Conservation (phyloP, 164 flowering plant species). For the Warburgia ugandensis region DNA sequence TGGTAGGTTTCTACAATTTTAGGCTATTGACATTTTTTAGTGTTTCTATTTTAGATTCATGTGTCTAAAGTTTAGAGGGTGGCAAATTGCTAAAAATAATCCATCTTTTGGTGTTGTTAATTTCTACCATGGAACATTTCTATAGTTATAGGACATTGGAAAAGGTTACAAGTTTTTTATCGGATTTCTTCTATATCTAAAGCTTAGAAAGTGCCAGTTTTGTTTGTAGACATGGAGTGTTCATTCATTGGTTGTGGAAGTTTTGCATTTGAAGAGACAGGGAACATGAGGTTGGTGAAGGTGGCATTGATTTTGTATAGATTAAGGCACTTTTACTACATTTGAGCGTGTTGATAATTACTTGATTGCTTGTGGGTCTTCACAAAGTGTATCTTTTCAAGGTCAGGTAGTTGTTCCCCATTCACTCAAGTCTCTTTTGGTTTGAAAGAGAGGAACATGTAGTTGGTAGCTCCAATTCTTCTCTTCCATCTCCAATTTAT, state of each 20-base stretch:
- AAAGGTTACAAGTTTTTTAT: too few species aligned
- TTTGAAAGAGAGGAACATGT: constrained; percentile 11
- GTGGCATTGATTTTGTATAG: not conserved
- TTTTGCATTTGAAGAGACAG: not conserved
- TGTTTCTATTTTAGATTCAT: too few species aligned
- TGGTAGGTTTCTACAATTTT: not conserved
- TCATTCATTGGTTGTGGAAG: not conserved
- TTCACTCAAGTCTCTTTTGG: constrained; percentile 9
- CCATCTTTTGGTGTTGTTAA: too few species aligned
- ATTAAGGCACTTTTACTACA: constrained; percentile 8
- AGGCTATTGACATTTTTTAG: not conserved
- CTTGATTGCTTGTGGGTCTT: constrained; percentile 30
- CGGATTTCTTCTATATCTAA: too few species aligned
- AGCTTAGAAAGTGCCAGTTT: not conserved
- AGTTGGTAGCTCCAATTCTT: constrained; percentile 7
- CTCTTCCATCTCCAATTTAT: constrained; percentile 23
- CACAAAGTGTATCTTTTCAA: constrained; percentile 21
- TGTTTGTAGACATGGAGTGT: not conserved
- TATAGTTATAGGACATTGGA: too few species aligned
- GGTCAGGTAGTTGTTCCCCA: constrained; percentile 25
- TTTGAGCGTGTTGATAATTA: constrained; percentile 22
- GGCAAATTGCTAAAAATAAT: too few species aligned
- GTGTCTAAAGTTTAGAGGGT: too few species aligned
- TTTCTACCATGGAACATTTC: too few species aligned
- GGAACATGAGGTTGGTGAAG: constrained; percentile 3